Evolutionary conservation across 306 rosid genomes (phyloP).

Genomic region (Hippophae gyantsensis): DNA sequence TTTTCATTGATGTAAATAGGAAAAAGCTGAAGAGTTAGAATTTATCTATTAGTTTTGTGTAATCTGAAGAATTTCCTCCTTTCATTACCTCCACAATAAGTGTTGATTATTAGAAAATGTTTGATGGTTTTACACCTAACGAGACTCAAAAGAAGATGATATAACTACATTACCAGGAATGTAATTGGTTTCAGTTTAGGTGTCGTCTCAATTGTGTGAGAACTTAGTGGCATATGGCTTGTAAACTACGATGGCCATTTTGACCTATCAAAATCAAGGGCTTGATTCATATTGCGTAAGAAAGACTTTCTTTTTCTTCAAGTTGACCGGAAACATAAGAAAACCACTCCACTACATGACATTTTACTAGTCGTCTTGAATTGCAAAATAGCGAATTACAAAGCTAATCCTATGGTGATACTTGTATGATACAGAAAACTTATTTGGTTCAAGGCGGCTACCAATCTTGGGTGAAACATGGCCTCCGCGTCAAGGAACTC

Average conservation of each 20-base stretch:
- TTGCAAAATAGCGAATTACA: conserved; percentile 2
- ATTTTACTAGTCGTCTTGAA: conserved; percentile 1
- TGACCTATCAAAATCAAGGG: background rate
- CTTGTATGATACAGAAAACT: conserved; percentile 47
- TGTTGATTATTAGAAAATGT: no score
- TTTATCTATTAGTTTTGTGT: no score
- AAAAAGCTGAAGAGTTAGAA: background rate
- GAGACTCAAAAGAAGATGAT: no score
- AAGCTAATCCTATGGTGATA: conserved; percentile 6
- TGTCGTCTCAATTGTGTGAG: no score
- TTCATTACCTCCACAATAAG: no score
- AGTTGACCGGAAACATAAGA: background rate
- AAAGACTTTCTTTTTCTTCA: background rate
- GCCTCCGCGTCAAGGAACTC: conserved; percentile 85
- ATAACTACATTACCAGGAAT: background rate
- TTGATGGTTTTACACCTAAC: no score
- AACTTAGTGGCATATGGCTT: background rate
- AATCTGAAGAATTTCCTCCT: no score
- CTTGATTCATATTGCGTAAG: background rate
- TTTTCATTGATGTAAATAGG: background rate
- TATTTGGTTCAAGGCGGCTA: conserved; percentile 90
- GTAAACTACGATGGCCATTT: background rate
- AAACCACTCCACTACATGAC: background rate
- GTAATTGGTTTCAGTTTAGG: background rate
- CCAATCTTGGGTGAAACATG: conserved; percentile 69